A percentile compares a stretch with the other conserved stretches of the same genome.
Conservation (phyloP, 164 flowering plant genomes). For the Amborella trichopoda region DNA sequence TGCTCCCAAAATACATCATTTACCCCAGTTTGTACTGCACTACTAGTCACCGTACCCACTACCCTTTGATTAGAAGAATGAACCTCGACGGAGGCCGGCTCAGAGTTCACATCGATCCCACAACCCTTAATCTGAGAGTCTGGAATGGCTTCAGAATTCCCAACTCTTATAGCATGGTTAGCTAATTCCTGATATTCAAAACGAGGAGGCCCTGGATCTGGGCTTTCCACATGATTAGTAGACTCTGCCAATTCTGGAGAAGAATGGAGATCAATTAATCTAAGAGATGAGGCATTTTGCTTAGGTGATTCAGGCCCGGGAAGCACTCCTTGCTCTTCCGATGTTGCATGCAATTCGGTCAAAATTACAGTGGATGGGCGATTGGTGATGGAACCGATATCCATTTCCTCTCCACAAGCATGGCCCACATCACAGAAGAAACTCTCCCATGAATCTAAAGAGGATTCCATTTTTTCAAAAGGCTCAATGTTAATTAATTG, state of each 20-base stretch:
- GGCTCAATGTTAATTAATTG: conserved; percentile 16
- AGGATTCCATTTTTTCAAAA: conserved; percentile 42
- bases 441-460: conserved; percentile 37
- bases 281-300: conserved; percentile 17
- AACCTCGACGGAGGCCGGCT: conserved; percentile 20
- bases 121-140: conserved; percentile 23
- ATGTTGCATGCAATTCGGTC: conserved; percentile 19
- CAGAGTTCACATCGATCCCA: conserved; percentile 33
- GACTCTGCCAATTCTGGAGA: conserved; percentile 30
- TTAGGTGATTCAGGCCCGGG: conserved; percentile 16
- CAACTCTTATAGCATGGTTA: too few relatives aligned
- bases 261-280: conserved; percentile 24
- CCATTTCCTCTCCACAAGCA: conserved; percentile 22
- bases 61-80: conserved; percentile 15
- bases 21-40: conserved; percentile 19
- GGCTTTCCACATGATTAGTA: conserved; percentile 21
- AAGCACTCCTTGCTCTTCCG: conserved; percentile 23
- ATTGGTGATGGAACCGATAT: conserved; percentile 6
- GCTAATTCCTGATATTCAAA: conserved; percentile 2
- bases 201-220: conserved; percentile 17
- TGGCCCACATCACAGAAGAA: conserved; percentile 26
- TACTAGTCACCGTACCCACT: conserved; percentile 3
- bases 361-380: conserved; percentile 15
- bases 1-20: conserved; percentile 83
- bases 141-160: too few relatives aligned